phyloP scores from a whole-genome alignment of 192 early-diverging fungal genomes.

The Cladochytrium replicatum region DNA sequence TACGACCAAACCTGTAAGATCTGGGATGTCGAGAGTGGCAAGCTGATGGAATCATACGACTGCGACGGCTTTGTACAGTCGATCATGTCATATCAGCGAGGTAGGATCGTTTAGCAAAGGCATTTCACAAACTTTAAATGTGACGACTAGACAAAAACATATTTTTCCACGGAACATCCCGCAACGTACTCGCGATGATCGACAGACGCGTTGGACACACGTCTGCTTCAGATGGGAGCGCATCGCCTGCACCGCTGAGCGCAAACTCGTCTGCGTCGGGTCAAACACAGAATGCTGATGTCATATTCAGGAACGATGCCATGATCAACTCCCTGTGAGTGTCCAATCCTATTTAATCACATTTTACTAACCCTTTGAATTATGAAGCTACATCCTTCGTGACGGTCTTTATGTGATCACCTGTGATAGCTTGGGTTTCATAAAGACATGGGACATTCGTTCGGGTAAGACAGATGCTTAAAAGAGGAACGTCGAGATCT shows the following conservation, averaged over 20 bases:
- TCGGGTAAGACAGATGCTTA: conserved; percentile 48
- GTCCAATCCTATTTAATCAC: conserved; percentile 1
- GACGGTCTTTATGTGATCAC: conserved; percentile 66
- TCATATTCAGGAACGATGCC: conserved; percentile 50
- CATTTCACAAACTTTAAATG: conserved; percentile 15
- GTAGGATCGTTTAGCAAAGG: conserved; percentile 31
- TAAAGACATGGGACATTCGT: conserved; percentile 91
- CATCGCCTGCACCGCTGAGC: no score
- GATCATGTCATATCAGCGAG: conserved; percentile 61
- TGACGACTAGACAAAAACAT: conserved; percentile 57
- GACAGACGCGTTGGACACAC: conserved; percentile 37
- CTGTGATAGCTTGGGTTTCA: conserved; percentile 73
- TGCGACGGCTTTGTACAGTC: conserved; percentile 80
- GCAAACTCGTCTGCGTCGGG: conserved; percentile 5
- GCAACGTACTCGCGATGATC: conserved; percentile 56
- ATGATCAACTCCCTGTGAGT: conserved; percentile 74
- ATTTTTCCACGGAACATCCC: conserved; percentile 70
- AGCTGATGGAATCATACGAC: conserved; percentile 50
- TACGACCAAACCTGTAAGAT: conserved; percentile 75
- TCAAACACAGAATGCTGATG: conserved; percentile 12
- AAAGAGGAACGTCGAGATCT: no score
- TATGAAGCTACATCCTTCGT: conserved; percentile 42
- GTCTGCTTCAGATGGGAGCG: no score
- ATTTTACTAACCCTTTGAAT: not conserved
- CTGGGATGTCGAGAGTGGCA: conserved; percentile 66